Conservation (phyloP, 73 alveolate species). For the Paramecium octaurelia region DNA sequence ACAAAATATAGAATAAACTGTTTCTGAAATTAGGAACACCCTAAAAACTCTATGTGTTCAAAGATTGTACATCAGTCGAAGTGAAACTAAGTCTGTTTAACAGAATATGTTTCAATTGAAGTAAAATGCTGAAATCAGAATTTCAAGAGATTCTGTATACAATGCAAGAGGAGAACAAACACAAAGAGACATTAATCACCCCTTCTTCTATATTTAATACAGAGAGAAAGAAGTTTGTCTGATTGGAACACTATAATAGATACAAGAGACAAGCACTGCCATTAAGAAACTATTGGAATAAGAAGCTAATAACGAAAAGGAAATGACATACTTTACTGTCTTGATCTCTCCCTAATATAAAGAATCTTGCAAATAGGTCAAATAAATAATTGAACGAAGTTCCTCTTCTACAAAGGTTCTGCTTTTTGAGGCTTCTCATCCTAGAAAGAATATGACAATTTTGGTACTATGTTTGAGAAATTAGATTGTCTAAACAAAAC, state of each 20-base stretch:
- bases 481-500: neutral
- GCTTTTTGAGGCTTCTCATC: constrained; percentile 61
- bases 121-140: constrained; percentile 51
- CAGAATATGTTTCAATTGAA: constrained; percentile 7
- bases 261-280: neutral
- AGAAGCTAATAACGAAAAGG: constrained; percentile 25
- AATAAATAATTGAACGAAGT: constrained; percentile 33
- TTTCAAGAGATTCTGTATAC: constrained; percentile 38
- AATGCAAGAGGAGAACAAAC: constrained; percentile 46
- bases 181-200: constrained; percentile 56
- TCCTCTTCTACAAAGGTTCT: constrained; percentile 48
- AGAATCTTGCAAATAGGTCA: constrained; percentile 26
- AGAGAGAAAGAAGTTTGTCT: constrained; percentile 55
- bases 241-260: constrained; percentile 51
- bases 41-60: constrained; percentile 9
- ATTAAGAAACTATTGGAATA: constrained; percentile 40
- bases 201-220: constrained; percentile 53
- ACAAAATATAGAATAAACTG: constrained; percentile 26
- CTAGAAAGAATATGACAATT: constrained; percentile 57
- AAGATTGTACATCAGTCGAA: constrained; percentile 43
- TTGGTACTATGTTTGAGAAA: constrained; percentile 2
- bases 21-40: neutral
- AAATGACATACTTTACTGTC: constrained; percentile 50
- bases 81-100: constrained; percentile 59
- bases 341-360: constrained; percentile 44